A percentile compares a stretch with the other conserved stretches of the same genome.
These are phyloP conservation scores for Zygosaccharomyces lentus DNA, from an alignment of 805 yeast species.

Conservation along the genomic window DNA sequence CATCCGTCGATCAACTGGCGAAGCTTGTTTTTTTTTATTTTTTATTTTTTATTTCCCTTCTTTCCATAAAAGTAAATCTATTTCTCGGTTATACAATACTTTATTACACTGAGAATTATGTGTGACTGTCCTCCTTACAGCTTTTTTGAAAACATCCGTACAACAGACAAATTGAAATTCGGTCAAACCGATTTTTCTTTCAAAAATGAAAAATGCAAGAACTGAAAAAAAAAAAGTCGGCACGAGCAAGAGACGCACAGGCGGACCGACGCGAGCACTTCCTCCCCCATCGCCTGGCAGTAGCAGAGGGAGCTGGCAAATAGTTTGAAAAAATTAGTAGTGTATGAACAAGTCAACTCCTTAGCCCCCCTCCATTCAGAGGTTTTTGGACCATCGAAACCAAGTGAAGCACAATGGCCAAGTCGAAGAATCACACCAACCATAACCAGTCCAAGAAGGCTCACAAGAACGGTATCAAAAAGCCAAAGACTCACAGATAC, in stretches of 20 bases:
- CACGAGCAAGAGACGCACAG: not conserved
- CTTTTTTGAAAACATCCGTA: not conserved
- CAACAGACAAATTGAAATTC: not conserved
- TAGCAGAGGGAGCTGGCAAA: not conserved
- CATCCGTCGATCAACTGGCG: no score
- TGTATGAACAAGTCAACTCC: not conserved
- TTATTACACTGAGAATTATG: not conserved
- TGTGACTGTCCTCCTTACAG: not conserved
- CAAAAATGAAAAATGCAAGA: not conserved
- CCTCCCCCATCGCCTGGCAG: not conserved
- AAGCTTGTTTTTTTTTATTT: no score
- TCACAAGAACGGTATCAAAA: conserved; percentile 99
- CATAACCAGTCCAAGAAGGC: conserved; percentile 99
- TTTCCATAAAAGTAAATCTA: no score
- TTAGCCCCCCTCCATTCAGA: not conserved
- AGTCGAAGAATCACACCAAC: conserved; percentile 99
- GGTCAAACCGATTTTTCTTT: not conserved
- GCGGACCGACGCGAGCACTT: not conserved
- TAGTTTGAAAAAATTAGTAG: conserved; percentile 1
- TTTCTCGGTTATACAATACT: no score
- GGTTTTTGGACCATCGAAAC: conserved; percentile 1
- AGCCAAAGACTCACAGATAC: conserved; percentile 97
- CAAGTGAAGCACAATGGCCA: conserved; percentile 63
- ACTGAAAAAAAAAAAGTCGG: not conserved
- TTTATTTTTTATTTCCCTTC: no score